phyloP scores from a whole-genome alignment of 371 early-diverging fungal genomes.

The Circinella minor region DNA sequence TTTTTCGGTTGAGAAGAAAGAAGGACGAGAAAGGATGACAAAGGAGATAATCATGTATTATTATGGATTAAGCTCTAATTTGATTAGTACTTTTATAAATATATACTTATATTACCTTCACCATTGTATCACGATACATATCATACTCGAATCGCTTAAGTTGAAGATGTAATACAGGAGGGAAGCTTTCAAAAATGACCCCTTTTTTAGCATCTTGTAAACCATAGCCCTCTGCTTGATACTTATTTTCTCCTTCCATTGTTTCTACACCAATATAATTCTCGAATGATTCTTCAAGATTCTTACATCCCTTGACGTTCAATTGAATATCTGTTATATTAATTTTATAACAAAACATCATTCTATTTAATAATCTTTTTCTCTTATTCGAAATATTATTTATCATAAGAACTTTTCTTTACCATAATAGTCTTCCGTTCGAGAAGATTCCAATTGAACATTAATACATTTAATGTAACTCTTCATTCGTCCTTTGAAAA shows the following conservation, averaged over 20 bases:
- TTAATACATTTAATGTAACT: slow-evolving; percentile 92
- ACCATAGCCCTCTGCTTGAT: slow-evolving; percentile 94
- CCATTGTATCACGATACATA: slow-evolving; percentile 86
- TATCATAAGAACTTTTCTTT: neutral
- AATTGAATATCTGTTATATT: slow-evolving; percentile 80
- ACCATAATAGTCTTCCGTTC: slow-evolving; percentile 71
- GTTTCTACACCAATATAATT: slow-evolving; percentile 87
- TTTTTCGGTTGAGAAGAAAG: too few relatives aligned
- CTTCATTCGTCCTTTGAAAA: slow-evolving; percentile 96
- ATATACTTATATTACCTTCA: slow-evolving; percentile 67
- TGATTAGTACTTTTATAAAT: neutral
- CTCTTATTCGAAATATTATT: neutral
- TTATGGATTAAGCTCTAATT: too few relatives aligned
- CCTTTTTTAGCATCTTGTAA: slow-evolving; percentile 97
- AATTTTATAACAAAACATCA: too few relatives aligned
- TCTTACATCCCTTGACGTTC: slow-evolving; percentile 91
- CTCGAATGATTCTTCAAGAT: slow-evolving; percentile 86
- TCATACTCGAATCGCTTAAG: slow-evolving; percentile 99
- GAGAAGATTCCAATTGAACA: slow-evolving; percentile 91
- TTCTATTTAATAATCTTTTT: slow-evolving; percentile 34
- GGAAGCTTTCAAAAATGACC: slow-evolving; percentile 94
- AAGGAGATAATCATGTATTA: too few relatives aligned
- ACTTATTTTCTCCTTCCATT: slow-evolving; percentile 96
- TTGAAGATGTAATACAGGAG: slow-evolving; percentile 97
- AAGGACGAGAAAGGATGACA: too few relatives aligned